phyloP scores from a whole-genome alignment of 441 rosid genomes.

The Adansonia rubrostipa region DNA sequence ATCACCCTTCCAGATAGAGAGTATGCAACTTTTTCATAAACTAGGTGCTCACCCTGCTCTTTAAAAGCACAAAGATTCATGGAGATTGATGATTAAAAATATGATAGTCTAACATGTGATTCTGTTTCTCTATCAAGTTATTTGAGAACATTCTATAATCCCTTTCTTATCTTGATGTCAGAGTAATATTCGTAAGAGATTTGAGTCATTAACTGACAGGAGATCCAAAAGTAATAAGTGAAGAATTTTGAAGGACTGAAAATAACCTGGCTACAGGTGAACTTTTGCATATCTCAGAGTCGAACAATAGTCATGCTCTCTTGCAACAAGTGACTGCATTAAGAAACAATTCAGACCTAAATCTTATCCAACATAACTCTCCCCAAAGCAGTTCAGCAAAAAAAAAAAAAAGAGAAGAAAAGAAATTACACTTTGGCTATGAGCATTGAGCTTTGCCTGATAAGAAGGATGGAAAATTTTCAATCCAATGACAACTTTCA shows the following conservation, averaged over 20 bases:
- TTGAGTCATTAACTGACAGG: constrained; percentile 15
- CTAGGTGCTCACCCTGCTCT: constrained; percentile 6
- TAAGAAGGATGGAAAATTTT: constrained; percentile 16
- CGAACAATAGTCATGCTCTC: constrained; percentile 20
- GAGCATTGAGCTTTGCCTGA: background rate
- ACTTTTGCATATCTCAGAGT: constrained; percentile 15
- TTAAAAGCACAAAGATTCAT: constrained; percentile 14
- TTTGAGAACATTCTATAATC: constrained; percentile 14
- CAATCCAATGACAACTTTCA: constrained; percentile 12
- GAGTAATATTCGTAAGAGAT: background rate
- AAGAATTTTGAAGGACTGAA: constrained; percentile 13
- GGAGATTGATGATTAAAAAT: constrained; percentile 5
- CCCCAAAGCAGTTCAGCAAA: constrained; percentile 20
- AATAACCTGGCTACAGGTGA: constrained; percentile 15
- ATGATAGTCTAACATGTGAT: background rate
- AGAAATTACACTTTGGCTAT: constrained; percentile 7
- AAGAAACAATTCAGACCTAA: constrained; percentile 17
- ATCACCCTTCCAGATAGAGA: background rate
- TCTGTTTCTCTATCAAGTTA: constrained; percentile 11
- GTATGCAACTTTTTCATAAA: background rate
- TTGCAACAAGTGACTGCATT: constrained; percentile 21
- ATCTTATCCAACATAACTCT: constrained; percentile 12
- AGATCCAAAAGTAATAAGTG: constrained; percentile 13
- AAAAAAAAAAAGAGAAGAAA: background rate
- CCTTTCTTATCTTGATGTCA: background rate